phyloP scores from a whole-genome alignment of 2,329 filamentous ascomycete genomes.

The Polytolypa hystricis region DNA sequence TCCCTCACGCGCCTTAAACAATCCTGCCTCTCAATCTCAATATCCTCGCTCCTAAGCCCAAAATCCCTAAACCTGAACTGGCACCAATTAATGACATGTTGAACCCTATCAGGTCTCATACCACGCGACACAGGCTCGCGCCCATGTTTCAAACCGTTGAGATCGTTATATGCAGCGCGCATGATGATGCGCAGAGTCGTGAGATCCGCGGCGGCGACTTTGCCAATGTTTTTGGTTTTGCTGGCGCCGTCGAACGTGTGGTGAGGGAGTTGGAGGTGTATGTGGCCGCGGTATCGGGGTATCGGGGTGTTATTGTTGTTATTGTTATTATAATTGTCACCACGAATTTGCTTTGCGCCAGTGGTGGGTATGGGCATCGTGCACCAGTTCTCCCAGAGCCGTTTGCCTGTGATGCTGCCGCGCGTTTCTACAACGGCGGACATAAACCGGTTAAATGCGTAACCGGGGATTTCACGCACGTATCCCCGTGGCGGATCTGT shows the following conservation, averaged over 20 bases:
- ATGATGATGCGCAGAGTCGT: slow-evolving; percentile 28
- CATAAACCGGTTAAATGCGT: slow-evolving; percentile 43
- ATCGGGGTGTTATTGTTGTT: slow-evolving; percentile 8
- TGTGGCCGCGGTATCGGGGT: background rate
- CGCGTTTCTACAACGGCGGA: slow-evolving; percentile 42
- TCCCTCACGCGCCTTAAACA: background rate
- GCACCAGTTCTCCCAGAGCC: slow-evolving; percentile 40
- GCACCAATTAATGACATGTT: background rate
- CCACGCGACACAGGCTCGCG: background rate
- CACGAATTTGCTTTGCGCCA: too few species aligned
- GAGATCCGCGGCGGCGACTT: slow-evolving; percentile 23
- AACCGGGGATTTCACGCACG: slow-evolving; percentile 23
- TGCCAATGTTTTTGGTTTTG: too few species aligned
- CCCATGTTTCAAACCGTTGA: slow-evolving; percentile 6
- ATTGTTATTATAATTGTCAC: too few species aligned
- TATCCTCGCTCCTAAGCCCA: background rate
- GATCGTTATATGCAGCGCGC: slow-evolving; percentile 23
- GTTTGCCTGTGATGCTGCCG: slow-evolving; percentile 37
- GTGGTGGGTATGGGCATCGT: too few species aligned
- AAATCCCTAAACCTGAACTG: background rate
- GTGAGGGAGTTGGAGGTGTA: background rate
- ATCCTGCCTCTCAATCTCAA: background rate
- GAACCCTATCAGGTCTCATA: background rate
- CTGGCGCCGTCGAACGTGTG: background rate
- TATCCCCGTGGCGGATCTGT: too few species aligned